These are phyloP conservation scores for Pythium apleroticum DNA, from an alignment of 352 stramenopile genomes.

Conservation along the genomic window DNA sequence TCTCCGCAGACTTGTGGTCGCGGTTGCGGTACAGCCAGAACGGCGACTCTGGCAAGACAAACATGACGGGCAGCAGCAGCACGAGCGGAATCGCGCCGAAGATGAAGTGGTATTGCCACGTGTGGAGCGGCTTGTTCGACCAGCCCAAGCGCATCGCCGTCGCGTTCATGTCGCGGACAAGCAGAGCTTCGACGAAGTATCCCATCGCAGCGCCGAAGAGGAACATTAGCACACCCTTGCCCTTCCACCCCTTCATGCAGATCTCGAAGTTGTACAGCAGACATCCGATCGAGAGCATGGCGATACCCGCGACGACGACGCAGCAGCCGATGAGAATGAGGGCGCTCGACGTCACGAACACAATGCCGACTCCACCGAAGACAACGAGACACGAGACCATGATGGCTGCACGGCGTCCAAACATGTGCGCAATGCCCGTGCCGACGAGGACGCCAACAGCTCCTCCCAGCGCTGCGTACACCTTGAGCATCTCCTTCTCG, in stretches of 20 bases:
- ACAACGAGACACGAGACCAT: constrained; percentile 55
- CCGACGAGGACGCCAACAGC: constrained; percentile 55
- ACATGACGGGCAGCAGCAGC: constrained; percentile 53
- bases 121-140: constrained; percentile 64
- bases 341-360: constrained; percentile 66
- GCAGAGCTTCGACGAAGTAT: constrained; percentile 76
- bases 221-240: constrained; percentile 87
- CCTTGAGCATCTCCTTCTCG: constrained; percentile 66
- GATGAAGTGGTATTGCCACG: constrained; percentile 83
- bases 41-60: constrained; percentile 75
- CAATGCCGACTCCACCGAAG: constrained; percentile 58
- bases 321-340: constrained; percentile 75
- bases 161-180: constrained; percentile 72
- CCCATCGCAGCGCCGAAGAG: constrained; percentile 62
- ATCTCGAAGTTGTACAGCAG: constrained; percentile 89
- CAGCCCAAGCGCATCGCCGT: constrained; percentile 63
- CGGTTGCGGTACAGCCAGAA: constrained; percentile 75
- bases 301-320: constrained; percentile 58
- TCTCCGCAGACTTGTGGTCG: constrained; percentile 68
- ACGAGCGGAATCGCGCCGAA: constrained; percentile 72
- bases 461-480: constrained; percentile 58
- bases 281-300: constrained; percentile 76
- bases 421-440: constrained; percentile 46
- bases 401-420: constrained; percentile 71
- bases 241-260: constrained; percentile 84